phyloP scores from a whole-genome alignment of 1,139 yeast species.

The Sugiyamaella japonica region DNA sequence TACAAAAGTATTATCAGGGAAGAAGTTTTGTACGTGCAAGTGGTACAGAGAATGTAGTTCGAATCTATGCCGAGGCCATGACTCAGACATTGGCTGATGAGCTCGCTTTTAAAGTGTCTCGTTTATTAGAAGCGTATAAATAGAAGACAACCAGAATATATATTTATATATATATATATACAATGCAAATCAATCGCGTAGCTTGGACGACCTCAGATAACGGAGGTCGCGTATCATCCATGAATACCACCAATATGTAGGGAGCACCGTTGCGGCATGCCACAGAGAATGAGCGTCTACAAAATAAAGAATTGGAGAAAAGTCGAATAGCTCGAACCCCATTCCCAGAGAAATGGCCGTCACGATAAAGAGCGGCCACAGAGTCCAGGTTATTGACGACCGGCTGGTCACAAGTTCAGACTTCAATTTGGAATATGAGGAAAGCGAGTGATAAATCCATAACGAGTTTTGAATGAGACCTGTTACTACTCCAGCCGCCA shows the following conservation, averaged over 20 bases:
- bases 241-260: constrained; percentile 42
- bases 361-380: constrained; percentile 56
- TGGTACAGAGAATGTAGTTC: constrained; percentile 97
- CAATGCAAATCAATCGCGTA: constrained; percentile 8
- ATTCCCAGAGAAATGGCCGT: constrained; percentile 64
- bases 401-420: constrained; percentile 6
- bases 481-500: constrained; percentile 81
- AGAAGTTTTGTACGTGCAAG: constrained; percentile 95
- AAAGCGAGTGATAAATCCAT: constrained; percentile 46
- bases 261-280: constrained; percentile 57
- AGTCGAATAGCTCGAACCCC: constrained; percentile 87
- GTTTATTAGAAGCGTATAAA: constrained; percentile 35
- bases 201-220: constrained; percentile 15
- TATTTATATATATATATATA: constrained; percentile 2
- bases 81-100: constrained; percentile 53
- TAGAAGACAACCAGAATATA: constrained; percentile 11
- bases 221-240: constrained; percentile 41
- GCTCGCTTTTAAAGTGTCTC: constrained; percentile 52
- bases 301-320: constrained; percentile 64
- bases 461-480: constrained; percentile 72
- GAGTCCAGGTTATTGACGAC: constrained; percentile 40
- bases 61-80: constrained; percentile 90
- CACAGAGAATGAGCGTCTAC: constrained; percentile 93
- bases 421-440: constrained; percentile 20
- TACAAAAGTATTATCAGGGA: constrained; percentile 58